A percentile compares a stretch with the other conserved stretches of the same genome.
Conservation (phyloP, 306 rosid genomes). For the Cicer pinnatifidum region DNA sequence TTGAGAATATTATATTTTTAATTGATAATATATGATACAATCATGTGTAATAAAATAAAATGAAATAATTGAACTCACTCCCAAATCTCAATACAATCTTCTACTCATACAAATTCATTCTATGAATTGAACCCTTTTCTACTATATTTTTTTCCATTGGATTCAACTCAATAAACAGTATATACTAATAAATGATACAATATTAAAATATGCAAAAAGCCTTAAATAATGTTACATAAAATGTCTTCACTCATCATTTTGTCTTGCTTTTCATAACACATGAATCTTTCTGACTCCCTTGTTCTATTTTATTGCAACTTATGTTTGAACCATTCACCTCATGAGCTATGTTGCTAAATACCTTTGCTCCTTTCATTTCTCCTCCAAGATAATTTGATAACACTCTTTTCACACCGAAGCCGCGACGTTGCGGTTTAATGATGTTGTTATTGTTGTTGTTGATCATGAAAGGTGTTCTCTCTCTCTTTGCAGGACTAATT, state of each 20-base stretch:
- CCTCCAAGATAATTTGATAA: conserved; percentile 90
- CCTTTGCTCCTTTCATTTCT: conserved; percentile 64
- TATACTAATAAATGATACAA: conserved; percentile 23
- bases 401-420: conserved; percentile 80
- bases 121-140: conserved; percentile 30
- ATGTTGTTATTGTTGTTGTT: conserved; percentile 42
- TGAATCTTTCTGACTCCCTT: conserved; percentile 31
- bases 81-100: conserved; percentile 15
- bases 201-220: background rate
- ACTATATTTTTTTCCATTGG: conserved; percentile 11
- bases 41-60: too few species aligned
- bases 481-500: conserved; percentile 74
- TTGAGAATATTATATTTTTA: too few species aligned
- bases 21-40: too few species aligned
- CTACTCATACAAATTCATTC: conserved; percentile 34
- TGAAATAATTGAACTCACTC: conserved; percentile 11
- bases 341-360: conserved; percentile 50
- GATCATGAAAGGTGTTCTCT: conserved; percentile 68
- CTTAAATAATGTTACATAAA: conserved; percentile 13
- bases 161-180: background rate
- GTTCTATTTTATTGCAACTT: conserved; percentile 36
- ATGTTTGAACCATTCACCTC: conserved; percentile 48
- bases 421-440: conserved; percentile 66
- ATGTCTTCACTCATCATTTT: conserved; percentile 24
- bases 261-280: conserved; percentile 36